Conservation (phyloP, 148 eudicot species). For the Selenicereus undatus region DNA sequence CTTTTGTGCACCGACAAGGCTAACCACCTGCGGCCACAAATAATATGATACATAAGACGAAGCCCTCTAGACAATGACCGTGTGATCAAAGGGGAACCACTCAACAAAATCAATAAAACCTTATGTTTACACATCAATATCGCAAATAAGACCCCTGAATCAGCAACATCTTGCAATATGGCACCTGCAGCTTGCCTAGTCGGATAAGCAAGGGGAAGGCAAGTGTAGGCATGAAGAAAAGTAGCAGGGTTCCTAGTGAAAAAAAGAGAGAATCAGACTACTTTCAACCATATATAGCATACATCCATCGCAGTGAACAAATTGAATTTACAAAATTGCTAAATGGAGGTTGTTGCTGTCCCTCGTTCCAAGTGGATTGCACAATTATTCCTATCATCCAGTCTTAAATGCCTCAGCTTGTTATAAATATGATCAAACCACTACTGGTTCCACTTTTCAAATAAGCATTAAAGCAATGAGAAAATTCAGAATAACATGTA, state of each 20-base stretch:
- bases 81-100: not conserved
- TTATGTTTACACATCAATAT: conserved; percentile 91
- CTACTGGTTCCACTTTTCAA: not conserved
- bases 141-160: conserved; percentile 94
- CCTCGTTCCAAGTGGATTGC: not conserved
- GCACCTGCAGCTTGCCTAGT: conserved; percentile 94
- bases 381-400: not conserved
- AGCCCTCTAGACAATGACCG: not conserved
- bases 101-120: conserved; percentile 36
- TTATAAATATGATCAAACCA: conserved; percentile 9
- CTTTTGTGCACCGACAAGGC: conserved; percentile 93
- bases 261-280: conserved; percentile 3
- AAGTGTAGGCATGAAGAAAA: conserved; percentile 97
- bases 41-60: conserved; percentile 9
- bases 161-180: conserved; percentile 91
- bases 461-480: not conserved
- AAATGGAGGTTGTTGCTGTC: not conserved
- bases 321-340: not conserved
- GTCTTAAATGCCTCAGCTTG: not conserved
- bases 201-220: conserved; percentile 92
- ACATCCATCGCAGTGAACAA: not conserved
- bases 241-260: conserved; percentile 87
- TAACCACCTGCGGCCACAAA: conserved; percentile 68
- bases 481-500: not conserved
- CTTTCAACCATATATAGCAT: not conserved